Percentiles rank a stretch among this genome's conserved stretches.
Evolutionary conservation across 768 basidiomycete species (phyloP).

Genomic region (Boletellus sp.): DNA sequence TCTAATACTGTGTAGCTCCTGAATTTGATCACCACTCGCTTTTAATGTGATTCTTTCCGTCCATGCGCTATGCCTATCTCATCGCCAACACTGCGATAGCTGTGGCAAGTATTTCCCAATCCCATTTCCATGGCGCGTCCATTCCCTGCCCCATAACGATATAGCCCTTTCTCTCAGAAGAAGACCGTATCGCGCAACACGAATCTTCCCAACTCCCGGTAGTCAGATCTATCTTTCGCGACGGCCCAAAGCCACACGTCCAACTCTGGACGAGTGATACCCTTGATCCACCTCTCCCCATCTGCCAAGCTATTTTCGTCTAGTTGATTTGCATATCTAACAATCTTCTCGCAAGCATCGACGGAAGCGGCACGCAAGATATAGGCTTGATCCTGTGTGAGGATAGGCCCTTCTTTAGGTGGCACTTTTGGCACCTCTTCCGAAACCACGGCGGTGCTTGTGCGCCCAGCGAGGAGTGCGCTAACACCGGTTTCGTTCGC

Average conservation of each 20-base stretch:
- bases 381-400: constrained; percentile 62
- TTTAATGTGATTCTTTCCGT: constrained; percentile 8
- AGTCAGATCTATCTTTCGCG: constrained; percentile 74
- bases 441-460: constrained; percentile 1
- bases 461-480: constrained; percentile 37
- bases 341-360: constrained; percentile 71
- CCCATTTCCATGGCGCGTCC: not conserved
- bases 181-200: constrained; percentile 63
- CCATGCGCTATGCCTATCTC: not conserved
- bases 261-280: constrained; percentile 55
- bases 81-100: not conserved
- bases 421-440: constrained; percentile 18
- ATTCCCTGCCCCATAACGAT: constrained; percentile 1
- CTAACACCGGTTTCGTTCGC: constrained; percentile 37
- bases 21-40: not conserved
- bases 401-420: constrained; percentile 48
- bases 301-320: constrained; percentile 18
- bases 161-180: constrained; percentile 42
- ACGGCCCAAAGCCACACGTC: constrained; percentile 83
- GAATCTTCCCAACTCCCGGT: constrained; percentile 62
- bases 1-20: constrained; percentile 2
- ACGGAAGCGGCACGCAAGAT: constrained; percentile 76
- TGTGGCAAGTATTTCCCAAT: not conserved
- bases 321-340: constrained; percentile 45
- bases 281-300: constrained; percentile 47